A percentile compares a stretch with the other conserved stretches of the same genome.
These are phyloP conservation scores for Sphagnum tenellum DNA, from an alignment of 225 moss, liverwort and hornwort species.

Conservation along the genomic window DNA sequence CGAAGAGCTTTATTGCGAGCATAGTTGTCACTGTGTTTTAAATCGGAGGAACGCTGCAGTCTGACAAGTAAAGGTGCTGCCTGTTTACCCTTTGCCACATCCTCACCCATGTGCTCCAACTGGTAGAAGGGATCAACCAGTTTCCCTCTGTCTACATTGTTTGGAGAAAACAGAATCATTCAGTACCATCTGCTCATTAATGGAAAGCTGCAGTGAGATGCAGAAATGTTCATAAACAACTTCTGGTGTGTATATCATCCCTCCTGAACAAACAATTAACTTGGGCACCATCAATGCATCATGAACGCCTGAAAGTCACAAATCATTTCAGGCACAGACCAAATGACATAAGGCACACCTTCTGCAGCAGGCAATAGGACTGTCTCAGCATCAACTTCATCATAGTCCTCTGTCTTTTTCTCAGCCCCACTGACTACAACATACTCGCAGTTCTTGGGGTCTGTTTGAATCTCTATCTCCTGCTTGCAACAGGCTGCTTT, in stretches of 20 bases:
- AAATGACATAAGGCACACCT: conserved; percentile 19
- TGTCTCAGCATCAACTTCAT: conserved; percentile 91
- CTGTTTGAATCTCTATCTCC: conserved; percentile 95
- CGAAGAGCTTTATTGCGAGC: conserved; percentile 89
- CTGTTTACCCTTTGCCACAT: conserved; percentile 82
- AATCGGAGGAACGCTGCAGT: conserved; percentile 77
- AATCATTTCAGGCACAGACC: no score
- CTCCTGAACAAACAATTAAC: no score
- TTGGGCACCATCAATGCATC: no score
- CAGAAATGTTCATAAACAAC: no score
- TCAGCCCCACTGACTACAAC: conserved; percentile 84
- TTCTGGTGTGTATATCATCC: no score
- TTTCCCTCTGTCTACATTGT: conserved; percentile 62
- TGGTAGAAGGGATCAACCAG: conserved; percentile 86
- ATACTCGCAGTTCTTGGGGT: conserved; percentile 92
- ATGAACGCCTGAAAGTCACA: no score
- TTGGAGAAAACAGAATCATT: no score
- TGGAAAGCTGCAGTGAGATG: no score
- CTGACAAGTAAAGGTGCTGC: conserved; percentile 73
- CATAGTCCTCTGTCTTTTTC: conserved; percentile 87
- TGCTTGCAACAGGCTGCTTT: conserved; percentile 93
- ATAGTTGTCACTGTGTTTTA: conserved; percentile 82
- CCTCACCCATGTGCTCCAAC: conserved; percentile 89
- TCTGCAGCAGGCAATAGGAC: conserved; percentile 73
- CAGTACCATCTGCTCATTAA: no score